A percentile compares a stretch with the other conserved stretches of the same genome.
These are phyloP conservation scores for Chytriomyces sp. DNA, from an alignment of 192 early-diverging fungal genomes.

Conservation along the genomic window DNA sequence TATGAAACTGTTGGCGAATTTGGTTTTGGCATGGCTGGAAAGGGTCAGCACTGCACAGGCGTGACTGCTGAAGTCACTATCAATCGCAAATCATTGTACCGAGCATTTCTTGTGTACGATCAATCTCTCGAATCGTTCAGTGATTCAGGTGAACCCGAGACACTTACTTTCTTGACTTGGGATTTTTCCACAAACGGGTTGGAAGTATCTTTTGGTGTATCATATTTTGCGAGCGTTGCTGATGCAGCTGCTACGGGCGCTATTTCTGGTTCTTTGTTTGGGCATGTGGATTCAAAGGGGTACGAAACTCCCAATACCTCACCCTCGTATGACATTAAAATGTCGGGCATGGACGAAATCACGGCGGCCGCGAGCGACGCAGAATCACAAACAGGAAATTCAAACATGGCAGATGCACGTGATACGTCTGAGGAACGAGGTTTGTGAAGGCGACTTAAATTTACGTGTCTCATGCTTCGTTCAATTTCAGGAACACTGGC, in stretches of 20 bases:
- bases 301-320: background rate
- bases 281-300: background rate
- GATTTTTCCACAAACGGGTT: constrained; percentile 46
- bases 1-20: constrained; percentile 8
- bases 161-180: constrained; percentile 38
- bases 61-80: constrained; percentile 41
- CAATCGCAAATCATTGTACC: constrained; percentile 38
- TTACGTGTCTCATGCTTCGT: too few species aligned
- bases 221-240: background rate
- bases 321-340: constrained; percentile 7
- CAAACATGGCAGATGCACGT: too few species aligned
- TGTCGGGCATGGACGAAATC: background rate
- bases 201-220: constrained; percentile 45
- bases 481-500: too few species aligned
- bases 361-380: too few species aligned
- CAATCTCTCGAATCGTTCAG: constrained; percentile 9
- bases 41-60: constrained; percentile 32
- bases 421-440: too few species aligned
- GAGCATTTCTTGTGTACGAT: constrained; percentile 37
- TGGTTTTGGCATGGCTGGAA: constrained; percentile 9
- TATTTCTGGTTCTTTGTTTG: constrained; percentile 22
- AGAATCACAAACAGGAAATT: too few species aligned
- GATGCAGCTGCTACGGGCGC: background rate
- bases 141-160: background rate
- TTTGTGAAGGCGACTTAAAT: too few species aligned